A percentile compares a stretch with the other conserved stretches of the same genome.
Conservation (phyloP, 352 stramenopile genomes). For the Phytophthora ramorum region DNA sequence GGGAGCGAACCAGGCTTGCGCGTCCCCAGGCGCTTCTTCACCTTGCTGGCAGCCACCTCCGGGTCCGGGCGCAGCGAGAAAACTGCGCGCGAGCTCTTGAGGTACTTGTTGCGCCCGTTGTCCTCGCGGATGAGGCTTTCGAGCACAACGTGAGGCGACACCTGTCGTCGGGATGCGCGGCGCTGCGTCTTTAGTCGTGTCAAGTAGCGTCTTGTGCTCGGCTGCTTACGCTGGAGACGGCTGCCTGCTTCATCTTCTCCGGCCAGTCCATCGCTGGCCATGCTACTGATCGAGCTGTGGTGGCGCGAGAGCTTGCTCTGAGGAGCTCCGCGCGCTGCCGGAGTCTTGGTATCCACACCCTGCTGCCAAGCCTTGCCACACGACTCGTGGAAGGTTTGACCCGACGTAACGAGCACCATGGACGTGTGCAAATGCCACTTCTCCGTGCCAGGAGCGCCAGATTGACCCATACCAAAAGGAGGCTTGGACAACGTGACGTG, state of each 20-base stretch:
- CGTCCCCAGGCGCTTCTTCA: constrained; percentile 79
- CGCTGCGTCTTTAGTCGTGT: constrained; percentile 81
- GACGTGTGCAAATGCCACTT: constrained; percentile 89
- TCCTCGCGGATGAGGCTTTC: constrained; percentile 86
- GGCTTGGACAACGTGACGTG: constrained; percentile 83
- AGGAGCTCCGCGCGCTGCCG: constrained; percentile 31
- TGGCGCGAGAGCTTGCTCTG: constrained; percentile 44
- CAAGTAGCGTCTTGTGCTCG: constrained; percentile 82
- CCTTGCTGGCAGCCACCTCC: constrained; percentile 71
- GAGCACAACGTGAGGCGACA: constrained; percentile 77
- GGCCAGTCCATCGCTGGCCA: constrained; percentile 32
- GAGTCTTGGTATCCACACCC: constrained; percentile 66
- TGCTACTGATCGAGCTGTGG: constrained; percentile 52
- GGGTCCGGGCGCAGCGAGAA: constrained; percentile 79
- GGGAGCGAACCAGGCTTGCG: constrained; percentile 73
- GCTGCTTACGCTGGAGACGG: constrained; percentile 76
- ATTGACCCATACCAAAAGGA: constrained; percentile 87
- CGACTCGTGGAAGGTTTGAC: constrained; percentile 87
- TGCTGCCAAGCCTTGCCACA: constrained; percentile 89
- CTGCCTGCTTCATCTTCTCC: constrained; percentile 61
- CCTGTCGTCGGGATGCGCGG: constrained; percentile 60
- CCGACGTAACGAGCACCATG: constrained; percentile 82
- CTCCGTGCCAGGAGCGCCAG: constrained; percentile 62
- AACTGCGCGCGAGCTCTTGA: constrained; percentile 81
- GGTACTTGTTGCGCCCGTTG: constrained; percentile 81